Evolutionary conservation across 768 basidiomycete genomes (phyloP).

Genomic region (Suillus bovinus): DNA sequence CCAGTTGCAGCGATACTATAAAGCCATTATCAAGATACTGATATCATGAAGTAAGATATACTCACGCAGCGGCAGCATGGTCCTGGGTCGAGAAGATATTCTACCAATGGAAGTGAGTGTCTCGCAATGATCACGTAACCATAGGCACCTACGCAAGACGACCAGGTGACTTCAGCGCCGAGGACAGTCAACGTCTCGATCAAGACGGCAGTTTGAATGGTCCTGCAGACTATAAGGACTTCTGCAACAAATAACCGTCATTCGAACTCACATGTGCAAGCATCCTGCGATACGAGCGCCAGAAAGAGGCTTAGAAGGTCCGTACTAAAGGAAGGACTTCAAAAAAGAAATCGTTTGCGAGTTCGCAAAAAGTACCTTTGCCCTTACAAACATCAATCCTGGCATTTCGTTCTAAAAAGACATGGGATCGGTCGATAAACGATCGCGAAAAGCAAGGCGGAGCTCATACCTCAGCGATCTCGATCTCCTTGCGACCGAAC

Average conservation of each 20-base stretch:
- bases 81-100: slow-evolving; percentile 99
- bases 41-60: slow-evolving; percentile 16
- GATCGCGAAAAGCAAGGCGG: slow-evolving; percentile 17
- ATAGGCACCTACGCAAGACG: slow-evolving; percentile 76
- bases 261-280: slow-evolving; percentile 82
- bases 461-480: slow-evolving; percentile 88
- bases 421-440: slow-evolving; percentile 11
- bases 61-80: slow-evolving; percentile 95
- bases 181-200: slow-evolving; percentile 96
- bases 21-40: slow-evolving; percentile 7
- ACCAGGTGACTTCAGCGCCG: slow-evolving; percentile 98
- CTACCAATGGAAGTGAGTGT: slow-evolving; percentile 38
- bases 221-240: slow-evolving; percentile 53
- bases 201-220: slow-evolving; percentile 97
- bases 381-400: slow-evolving; percentile 90
- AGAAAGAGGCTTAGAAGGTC: slow-evolving; percentile 78
- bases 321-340: slow-evolving; percentile 55
- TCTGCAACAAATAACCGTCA: background rate
- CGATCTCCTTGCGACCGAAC: slow-evolving; percentile 99
- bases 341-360: background rate
- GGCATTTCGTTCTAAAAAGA: slow-evolving; percentile 85
- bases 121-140: background rate
- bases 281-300: slow-evolving; percentile 97
- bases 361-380: slow-evolving; percentile 57
- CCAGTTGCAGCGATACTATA: slow-evolving; percentile 93